Conservation (phyloP, 495 filamentous ascomycete genomes). For the Cryomyces minteri region DNA sequence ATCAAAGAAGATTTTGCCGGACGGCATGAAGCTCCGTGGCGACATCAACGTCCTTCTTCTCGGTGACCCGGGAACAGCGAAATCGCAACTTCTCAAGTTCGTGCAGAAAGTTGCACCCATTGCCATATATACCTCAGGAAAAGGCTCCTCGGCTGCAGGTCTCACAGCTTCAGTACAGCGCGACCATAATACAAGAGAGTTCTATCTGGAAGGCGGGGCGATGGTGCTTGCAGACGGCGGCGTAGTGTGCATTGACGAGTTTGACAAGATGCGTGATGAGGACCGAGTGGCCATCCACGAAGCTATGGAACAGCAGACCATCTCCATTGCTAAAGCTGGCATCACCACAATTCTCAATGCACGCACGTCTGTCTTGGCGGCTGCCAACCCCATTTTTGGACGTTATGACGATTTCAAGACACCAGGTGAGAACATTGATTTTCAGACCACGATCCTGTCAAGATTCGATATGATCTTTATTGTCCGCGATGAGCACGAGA, state of each 20-base stretch:
- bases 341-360: constrained; percentile 98
- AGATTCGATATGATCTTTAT: constrained; percentile 99
- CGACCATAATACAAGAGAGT: constrained; percentile 80
- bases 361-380: constrained; percentile 83
- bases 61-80: constrained; percentile 95
- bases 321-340: constrained; percentile 97
- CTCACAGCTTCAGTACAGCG: constrained; percentile 94
- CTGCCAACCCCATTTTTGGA: constrained; percentile 94
- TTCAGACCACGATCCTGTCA: constrained; percentile 96
- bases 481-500: constrained; percentile 87
- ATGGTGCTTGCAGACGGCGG: constrained; percentile 98
- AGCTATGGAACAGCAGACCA: constrained; percentile 99
- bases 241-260: constrained; percentile 98
- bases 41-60: constrained; percentile 97
- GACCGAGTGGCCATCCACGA: constrained; percentile 98
- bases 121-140: constrained; percentile 97
- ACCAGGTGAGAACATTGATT: constrained; percentile 97
- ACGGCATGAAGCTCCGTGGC: constrained; percentile 95
- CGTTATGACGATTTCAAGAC: constrained; percentile 96
- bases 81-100: constrained; percentile 94
- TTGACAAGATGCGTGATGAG: constrained; percentile 99
- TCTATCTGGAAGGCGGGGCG: constrained; percentile 95
- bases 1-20: constrained; percentile 94
- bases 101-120: constrained; percentile 94
- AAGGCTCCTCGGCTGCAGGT: constrained; percentile 96